Evolutionary conservation across 2,329 filamentous ascomycete species (phyloP).

Genomic region (Pseudonectria foliicola): DNA sequence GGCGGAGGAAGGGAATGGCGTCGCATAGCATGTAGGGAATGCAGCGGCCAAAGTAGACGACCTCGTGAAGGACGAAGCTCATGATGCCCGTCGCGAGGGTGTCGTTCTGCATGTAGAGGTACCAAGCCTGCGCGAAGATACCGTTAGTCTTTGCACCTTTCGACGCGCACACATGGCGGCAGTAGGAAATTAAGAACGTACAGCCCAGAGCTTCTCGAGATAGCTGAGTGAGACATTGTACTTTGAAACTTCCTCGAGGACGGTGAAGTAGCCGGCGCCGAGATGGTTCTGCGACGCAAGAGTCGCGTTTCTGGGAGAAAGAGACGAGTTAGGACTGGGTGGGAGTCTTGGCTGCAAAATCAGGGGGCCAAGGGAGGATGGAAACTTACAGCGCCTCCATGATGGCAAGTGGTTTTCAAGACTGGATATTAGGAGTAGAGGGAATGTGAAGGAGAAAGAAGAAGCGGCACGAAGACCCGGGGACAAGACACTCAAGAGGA

Average conservation of each 20-base stretch:
- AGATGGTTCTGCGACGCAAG: conserved; percentile 40
- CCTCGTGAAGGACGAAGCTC: conserved; percentile 93
- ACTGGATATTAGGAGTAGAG: conserved; percentile 3
- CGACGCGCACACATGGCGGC: conserved; percentile 1
- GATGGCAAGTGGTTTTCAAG: conserved; percentile 8
- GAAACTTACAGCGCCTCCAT: conserved; percentile 21
- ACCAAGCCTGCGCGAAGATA: conserved; percentile 60
- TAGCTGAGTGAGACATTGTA: conserved; percentile 83
- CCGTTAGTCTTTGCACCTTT: conserved; percentile 10
- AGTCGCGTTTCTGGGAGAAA: conserved; percentile 43
- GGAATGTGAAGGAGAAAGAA: conserved; percentile 4
- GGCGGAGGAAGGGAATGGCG: conserved; percentile 75
- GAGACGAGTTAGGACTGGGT: conserved; percentile 1
- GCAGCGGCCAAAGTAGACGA: conserved; percentile 86
- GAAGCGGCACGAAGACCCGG: conserved; percentile 1
- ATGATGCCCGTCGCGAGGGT: conserved; percentile 93
- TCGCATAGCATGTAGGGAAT: conserved; percentile 93
- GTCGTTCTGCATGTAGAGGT: conserved; percentile 97
- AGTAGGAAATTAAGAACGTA: conserved; percentile 33
- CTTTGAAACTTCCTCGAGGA: conserved; percentile 58
- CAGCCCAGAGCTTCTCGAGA: conserved; percentile 82
- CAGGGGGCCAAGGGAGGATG: conserved; percentile 9
- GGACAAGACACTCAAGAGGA: conserved; percentile 10
- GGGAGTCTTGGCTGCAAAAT: conserved; percentile 5
- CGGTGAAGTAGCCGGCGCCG: conserved; percentile 42